phyloP scores from a whole-genome alignment of 2,329 filamentous ascomycete genomes.

The Tricladium varicosporioides region DNA sequence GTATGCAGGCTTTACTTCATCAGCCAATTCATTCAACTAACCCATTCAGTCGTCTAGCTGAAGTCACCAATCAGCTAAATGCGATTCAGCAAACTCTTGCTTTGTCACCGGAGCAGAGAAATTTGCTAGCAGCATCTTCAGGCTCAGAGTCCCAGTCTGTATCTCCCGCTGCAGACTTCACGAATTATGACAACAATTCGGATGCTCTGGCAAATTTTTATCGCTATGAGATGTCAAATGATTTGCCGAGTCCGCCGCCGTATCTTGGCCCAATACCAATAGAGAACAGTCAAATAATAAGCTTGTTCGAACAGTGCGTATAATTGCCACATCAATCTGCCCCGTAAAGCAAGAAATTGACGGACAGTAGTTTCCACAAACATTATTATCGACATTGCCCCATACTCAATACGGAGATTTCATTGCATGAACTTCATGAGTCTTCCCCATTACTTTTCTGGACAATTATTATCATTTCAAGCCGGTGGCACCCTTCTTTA shows the following conservation, averaged over 20 bases:
- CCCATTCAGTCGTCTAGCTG: constrained; percentile 8
- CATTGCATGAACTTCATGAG: constrained; percentile 4
- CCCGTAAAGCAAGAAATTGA: neutral
- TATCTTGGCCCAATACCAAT: neutral
- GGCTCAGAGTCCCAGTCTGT: neutral
- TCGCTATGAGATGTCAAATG: neutral
- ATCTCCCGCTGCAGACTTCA: neutral
- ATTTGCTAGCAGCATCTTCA: neutral
- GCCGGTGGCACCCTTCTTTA: constrained; percentile 9
- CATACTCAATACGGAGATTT: constrained; percentile 8
- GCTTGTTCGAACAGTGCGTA: neutral
- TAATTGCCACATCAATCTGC: too few species aligned
- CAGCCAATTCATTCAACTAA: neutral
- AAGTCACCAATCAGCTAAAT: constrained; percentile 15
- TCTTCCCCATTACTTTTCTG: constrained; percentile 14
- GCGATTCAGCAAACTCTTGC: constrained; percentile 8
- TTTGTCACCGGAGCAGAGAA: neutral
- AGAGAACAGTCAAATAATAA: neutral
- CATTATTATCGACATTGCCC: constrained; percentile 15
- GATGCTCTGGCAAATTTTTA: neutral
- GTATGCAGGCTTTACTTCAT: neutral
- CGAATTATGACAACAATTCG: neutral
- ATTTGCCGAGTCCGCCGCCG: neutral
- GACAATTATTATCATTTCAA: constrained; percentile 17
- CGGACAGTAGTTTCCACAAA: constrained; percentile 5